Conservation (phyloP, 768 basidiomycete species). For the Cystofilobasidium capitatum region DNA sequence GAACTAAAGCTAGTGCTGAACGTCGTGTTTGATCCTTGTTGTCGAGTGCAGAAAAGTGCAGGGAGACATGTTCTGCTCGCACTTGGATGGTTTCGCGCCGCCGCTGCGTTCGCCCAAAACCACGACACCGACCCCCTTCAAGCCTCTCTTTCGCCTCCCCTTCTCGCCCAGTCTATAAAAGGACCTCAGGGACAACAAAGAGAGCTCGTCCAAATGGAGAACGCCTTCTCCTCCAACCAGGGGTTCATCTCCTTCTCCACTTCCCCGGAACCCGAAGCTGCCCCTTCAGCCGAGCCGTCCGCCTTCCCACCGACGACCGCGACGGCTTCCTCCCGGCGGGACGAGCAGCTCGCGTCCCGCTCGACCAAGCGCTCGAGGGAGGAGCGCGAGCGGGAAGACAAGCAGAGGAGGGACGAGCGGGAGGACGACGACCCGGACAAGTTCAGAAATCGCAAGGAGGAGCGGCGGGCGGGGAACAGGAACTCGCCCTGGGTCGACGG, state of each 20-base stretch:
- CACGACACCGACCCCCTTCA: too few species aligned
- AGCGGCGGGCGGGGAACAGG: conserved; percentile 8
- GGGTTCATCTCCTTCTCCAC: conserved; percentile 22
- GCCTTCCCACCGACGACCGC: not conserved
- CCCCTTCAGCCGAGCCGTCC: not conserved
- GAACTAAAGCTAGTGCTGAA: too few species aligned
- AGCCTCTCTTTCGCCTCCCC: too few species aligned
- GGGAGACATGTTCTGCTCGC: too few species aligned
- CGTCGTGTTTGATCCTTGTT: too few species aligned
- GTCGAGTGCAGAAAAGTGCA: too few species aligned
- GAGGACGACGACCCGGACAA: conserved; percentile 14
- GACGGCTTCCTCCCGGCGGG: not conserved
- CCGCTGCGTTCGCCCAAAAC: too few species aligned
- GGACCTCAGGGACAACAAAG: not conserved
- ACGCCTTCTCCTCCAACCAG: conserved; percentile 5
- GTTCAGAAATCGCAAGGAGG: conserved; percentile 25
- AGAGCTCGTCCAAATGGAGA: not conserved
- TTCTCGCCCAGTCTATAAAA: not conserved
- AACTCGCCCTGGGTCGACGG: conserved; percentile 57
- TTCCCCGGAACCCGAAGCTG: conserved; percentile 19
- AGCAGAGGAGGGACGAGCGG: not conserved
- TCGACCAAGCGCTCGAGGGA: conserved; percentile 12
- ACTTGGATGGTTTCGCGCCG: too few species aligned
- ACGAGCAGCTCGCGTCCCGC: not conserved
- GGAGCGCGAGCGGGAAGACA: conserved; percentile 7